Percentiles rank a stretch among this genome's conserved stretches.
phyloP scores from a whole-genome alignment of 257 asterid genomes.

The Verbascum thapsus region DNA sequence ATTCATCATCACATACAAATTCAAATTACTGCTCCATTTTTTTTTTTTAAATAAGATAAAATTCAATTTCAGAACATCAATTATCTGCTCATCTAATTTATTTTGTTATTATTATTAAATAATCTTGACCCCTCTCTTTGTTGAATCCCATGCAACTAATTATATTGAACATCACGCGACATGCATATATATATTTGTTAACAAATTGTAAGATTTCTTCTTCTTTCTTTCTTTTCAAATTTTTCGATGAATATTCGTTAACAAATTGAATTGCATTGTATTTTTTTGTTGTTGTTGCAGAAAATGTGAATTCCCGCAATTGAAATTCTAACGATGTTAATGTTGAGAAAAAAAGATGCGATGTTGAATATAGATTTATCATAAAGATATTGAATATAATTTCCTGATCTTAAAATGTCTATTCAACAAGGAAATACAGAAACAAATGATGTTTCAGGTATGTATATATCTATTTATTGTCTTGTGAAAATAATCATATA shows the following conservation, averaged over 20 bases:
- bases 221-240: background rate
- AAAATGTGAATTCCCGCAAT: slow-evolving; percentile 9
- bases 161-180: no score
- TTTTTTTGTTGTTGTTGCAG: background rate
- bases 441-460: slow-evolving; percentile 33
- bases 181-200: no score
- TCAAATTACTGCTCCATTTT: no score
- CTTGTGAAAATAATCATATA: no score
- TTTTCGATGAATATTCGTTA: background rate
- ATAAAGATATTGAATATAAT: slow-evolving; percentile 25
- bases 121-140: no score
- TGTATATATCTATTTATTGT: slow-evolving; percentile 1
- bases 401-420: slow-evolving; percentile 42
- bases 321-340: slow-evolving; percentile 11
- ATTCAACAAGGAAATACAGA: slow-evolving; percentile 33
- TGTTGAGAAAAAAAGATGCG: slow-evolving; percentile 36
- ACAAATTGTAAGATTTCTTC: slow-evolving; percentile 28
- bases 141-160: no score
- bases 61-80: no score
- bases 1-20: no score
- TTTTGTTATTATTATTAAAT: no score
- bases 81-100: no score
- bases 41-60: no score
- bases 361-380: slow-evolving; percentile 29
- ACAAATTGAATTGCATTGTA: no score